Conservation (phyloP, 495 filamentous ascomycete genomes). For the Aeminium ludgeri region DNA sequence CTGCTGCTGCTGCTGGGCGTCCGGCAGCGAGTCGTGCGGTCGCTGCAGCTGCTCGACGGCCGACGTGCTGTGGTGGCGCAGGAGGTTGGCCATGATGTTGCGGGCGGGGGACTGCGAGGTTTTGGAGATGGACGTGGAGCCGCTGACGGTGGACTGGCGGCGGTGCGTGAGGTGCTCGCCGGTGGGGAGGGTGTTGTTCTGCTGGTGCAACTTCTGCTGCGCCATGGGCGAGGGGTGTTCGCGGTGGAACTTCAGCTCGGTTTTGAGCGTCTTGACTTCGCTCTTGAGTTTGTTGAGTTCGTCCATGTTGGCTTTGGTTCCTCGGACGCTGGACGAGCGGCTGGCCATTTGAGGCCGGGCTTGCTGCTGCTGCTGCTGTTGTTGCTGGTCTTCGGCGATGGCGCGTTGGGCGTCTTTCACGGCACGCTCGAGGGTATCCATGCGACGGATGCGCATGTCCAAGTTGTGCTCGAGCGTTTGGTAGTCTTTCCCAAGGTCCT, state of each 20-base stretch:
- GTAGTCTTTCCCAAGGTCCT: conserved; percentile 78
- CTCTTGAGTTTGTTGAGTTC: conserved; percentile 56
- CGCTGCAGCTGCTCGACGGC: conserved; percentile 26
- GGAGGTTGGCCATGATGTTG: conserved; percentile 26
- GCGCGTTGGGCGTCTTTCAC: conserved; percentile 25
- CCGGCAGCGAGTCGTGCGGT: background rate
- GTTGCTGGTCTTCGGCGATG: conserved; percentile 6
- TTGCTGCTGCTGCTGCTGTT: conserved; percentile 3
- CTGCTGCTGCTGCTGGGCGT: conserved; percentile 7
- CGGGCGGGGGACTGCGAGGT: conserved; percentile 12
- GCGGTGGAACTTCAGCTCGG: conserved; percentile 60
- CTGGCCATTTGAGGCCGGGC: conserved; percentile 11
- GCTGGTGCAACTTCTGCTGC: conserved; percentile 18
- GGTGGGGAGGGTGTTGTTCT: background rate
- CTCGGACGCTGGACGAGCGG: conserved; percentile 17
- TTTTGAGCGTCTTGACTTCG: conserved; percentile 67
- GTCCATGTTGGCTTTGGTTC: conserved; percentile 21
- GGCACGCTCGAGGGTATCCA: conserved; percentile 72
- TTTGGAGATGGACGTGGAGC: background rate
- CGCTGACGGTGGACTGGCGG: conserved; percentile 1
- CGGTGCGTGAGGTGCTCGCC: conserved; percentile 2
- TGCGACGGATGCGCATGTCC: conserved; percentile 58
- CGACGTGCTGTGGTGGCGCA: conserved; percentile 35
- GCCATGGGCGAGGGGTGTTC: conserved; percentile 25
- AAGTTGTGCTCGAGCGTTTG: conserved; percentile 68